Evolutionary conservation across 1,139 yeast species (phyloP).

Genomic region (Diutina rugosa): DNA sequence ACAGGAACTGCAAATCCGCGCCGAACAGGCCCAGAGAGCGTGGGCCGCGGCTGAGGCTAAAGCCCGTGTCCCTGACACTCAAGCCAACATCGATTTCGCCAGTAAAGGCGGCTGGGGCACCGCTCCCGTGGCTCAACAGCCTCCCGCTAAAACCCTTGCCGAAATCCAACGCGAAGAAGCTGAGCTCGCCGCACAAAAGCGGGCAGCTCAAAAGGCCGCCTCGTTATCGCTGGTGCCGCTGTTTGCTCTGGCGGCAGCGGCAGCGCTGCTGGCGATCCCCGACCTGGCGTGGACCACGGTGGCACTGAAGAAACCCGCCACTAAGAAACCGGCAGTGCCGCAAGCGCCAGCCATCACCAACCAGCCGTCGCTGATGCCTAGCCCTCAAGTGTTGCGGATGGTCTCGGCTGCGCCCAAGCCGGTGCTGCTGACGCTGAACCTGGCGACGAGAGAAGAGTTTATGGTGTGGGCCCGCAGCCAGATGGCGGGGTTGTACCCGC

Average conservation of each 20-base stretch:
- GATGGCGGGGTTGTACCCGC: conserved; percentile 58
- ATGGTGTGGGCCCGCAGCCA: conserved; percentile 75
- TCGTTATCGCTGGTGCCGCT: conserved; percentile 5
- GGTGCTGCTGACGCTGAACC: conserved; percentile 15
- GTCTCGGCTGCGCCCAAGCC: conserved; percentile 25
- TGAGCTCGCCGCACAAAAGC: conserved; percentile 22
- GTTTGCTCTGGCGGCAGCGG: conserved; percentile 12
- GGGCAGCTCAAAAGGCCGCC: conserved; percentile 10
- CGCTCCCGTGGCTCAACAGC: background rate
- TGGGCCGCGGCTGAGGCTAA: conserved; percentile 1
- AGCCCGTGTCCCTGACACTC: background rate
- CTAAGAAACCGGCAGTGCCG: conserved; percentile 15
- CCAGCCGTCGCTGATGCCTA: conserved; percentile 12
- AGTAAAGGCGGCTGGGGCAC: conserved; percentile 2
- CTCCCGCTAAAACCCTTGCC: conserved; percentile 23
- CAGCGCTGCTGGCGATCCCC: conserved; percentile 9
- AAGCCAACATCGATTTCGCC: background rate
- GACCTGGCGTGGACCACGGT: conserved; percentile 35
- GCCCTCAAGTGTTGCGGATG: conserved; percentile 33
- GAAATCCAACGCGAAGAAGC: conserved; percentile 36
- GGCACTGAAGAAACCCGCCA: conserved; percentile 4
- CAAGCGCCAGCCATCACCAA: conserved; percentile 15
- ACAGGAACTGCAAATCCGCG: conserved; percentile 17
- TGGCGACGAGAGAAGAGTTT: conserved; percentile 46
- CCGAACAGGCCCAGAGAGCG: conserved; percentile 6